Base-by-base conservation (phyloP, 768 basidiomycete species). In the Trametes cubensis region DNA sequence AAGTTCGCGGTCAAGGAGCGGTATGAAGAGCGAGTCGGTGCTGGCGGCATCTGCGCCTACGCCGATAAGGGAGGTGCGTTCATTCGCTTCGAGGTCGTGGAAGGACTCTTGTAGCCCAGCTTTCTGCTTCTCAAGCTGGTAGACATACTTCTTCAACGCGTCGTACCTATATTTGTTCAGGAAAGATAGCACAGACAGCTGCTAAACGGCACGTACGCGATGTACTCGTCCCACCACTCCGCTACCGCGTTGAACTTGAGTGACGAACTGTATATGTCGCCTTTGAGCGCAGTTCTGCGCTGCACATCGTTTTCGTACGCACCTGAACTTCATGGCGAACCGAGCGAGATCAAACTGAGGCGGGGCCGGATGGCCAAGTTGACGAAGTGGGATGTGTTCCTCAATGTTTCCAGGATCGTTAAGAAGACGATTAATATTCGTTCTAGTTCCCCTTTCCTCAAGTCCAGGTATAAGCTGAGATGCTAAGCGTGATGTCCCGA, bases 181-280 rank as follows among this genome's bases (percentile, higher is more conserved):
- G 2, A 48, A 46, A 25, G n/a, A 51, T 17, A 52, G 17, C 14
- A 17, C 10, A 55, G 13, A 15, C 23, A 40, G 30, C 8, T n/a
- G 20, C 11, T 21, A 28, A 25, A 38, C 3, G 21, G 40, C 17
- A 83, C 90, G 63, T 68, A 94, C 87, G 89, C 84, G 47, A 95
- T 92, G 72, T 95, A 95, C 52, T 94, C 88, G 63, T 93, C 90
- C 88, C 89, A 91, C 93, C 93, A 95, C 53, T 95, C 93, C 0
- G 92, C 80, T 25, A 94, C 89, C 3, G 92, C 90, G 67, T 95
- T 95, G 76, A 95, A 95, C 73, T 93, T 92, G 70, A 95, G 82
- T 10, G 92, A 90, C 34, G 90, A 90, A 69, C 90, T 92, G 28
- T 15, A 42, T 39, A 39, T 14, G 25, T 38, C n/a, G 10, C 44